Base-by-base conservation (phyloP, 2,329 filamentous ascomycete genomes). In the Lizonia empirigonia region DNA sequence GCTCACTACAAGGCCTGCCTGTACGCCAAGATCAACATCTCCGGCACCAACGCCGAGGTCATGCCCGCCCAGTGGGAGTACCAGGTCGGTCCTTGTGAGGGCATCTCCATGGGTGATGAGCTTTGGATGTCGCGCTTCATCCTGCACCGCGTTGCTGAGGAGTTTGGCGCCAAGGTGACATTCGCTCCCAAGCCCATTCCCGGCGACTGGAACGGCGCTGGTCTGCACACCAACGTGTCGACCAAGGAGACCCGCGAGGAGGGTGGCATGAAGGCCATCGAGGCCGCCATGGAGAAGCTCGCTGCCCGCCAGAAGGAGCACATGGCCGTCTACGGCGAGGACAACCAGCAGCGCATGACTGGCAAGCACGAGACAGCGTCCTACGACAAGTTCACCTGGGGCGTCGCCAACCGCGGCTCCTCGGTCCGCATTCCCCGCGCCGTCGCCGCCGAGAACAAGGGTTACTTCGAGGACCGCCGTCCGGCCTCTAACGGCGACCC, bases 31-130 rank as follows among this genome's bases (percentile, higher is more conserved):
- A 83, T 99, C 78, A 87, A 92, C 76, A 97, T 99, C 77, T 96
- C 92, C 20, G 94, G 94, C 71, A 97, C 94, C 80, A 99, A 99
- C 78, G 94, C 94, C 62, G 94, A 99, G 84, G 94, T 99, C 71
- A 96, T 97, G 90, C 89, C 91, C 59, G 91, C 89, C 55, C 93
- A 97, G 78, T 97, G 93, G 93, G 93, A 97, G 77, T 97, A 90
- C 86, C 93, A 97, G 76, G 90, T 97, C 68, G 93, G 93, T 50
- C 93, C 93, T 59, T 96, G 90, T 78, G 77, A 80, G 46, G 93
- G 91, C 59, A 97, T 97, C 46, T 26, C 63, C 87, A 87, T 97
- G 83, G 94, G 94, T 76, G 94, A 99, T 77, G 87, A 97, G 73
- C 90, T 99, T 69, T 97, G 93, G 94, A 82, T 96, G 69, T 89